Evolutionary conservation across 345 rosid genomes (phyloP).

Genomic region (Gossypium thurberi): DNA sequence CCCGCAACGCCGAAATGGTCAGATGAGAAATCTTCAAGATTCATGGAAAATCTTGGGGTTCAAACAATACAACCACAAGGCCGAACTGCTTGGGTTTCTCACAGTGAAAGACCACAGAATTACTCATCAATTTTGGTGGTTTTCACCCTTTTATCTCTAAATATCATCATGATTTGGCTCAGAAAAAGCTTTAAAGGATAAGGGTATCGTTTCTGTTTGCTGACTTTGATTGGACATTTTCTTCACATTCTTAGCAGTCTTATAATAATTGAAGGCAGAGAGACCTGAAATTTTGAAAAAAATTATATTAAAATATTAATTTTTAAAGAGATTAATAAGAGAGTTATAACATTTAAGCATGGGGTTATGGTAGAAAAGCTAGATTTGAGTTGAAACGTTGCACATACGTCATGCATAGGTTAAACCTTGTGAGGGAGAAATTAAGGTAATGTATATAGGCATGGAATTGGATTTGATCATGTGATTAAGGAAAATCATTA

Average conservation of each 20-base stretch:
- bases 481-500: neutral
- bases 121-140: neutral
- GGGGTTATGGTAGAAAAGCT: neutral
- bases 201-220: neutral
- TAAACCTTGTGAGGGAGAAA: no score
- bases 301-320: no score
- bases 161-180: no score
- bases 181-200: neutral
- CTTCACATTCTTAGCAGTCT: neutral
- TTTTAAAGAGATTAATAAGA: no score
- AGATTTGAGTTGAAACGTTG: neutral
- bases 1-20: conserved; percentile 1
- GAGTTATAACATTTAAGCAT: no score
- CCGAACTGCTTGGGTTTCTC: neutral
- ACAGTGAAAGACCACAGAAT: neutral
- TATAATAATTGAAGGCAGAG: neutral
- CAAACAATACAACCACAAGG: neutral
- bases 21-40: neutral
- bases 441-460: no score
- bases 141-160: no score
- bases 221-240: conserved; percentile 2
- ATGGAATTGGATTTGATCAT: neutral
- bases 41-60: neutral
- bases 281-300: neutral
- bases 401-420: neutral